Percentiles rank a stretch among this genome's conserved stretches.
Evolutionary conservation across 441 rosid genomes (phyloP).

Genomic region (Manihot esculenta): DNA sequence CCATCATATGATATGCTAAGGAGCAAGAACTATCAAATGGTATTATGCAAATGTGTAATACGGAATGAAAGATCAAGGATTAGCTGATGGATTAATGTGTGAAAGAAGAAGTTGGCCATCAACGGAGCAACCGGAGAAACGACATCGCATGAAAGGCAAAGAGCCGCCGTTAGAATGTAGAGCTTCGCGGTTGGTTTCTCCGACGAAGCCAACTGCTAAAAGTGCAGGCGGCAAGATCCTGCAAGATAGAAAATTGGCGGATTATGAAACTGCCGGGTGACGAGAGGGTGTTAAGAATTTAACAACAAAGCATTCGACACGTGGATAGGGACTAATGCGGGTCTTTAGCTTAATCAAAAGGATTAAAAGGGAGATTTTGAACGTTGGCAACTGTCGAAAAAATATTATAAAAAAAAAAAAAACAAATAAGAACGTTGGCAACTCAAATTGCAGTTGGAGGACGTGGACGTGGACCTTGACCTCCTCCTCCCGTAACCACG

Average conservation of each 20-base stretch:
- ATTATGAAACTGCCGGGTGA: not conserved
- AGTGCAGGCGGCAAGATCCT: constrained; percentile 16
- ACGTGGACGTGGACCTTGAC: too few relatives aligned
- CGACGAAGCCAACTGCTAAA: constrained; percentile 41
- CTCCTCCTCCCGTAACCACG: too few relatives aligned
- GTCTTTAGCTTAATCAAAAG: too few relatives aligned
- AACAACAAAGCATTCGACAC: constrained; percentile 4
- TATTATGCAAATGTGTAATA: too few relatives aligned
- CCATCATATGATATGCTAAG: constrained; percentile 9
- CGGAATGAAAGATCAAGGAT: not conserved
- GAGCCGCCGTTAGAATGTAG: not conserved
- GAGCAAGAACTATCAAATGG: too few relatives aligned
- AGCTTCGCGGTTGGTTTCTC: constrained; percentile 27
- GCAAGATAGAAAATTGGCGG: not conserved
- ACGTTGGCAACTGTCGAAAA: not conserved
- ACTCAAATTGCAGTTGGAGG: too few relatives aligned
- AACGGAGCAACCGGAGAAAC: constrained; percentile 21
- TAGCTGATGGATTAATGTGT: not conserved
- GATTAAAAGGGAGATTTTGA: too few relatives aligned
- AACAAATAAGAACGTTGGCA: too few relatives aligned
- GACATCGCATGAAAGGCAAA: not conserved
- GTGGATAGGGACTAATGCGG: not conserved
- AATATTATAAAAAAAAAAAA: too few relatives aligned
- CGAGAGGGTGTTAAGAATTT: not conserved
- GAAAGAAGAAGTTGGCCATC: constrained; percentile 25